Evolutionary conservation across 176 grass and related monocot species (phyloP).

Genomic region (Rhynchospora tenuis): DNA sequence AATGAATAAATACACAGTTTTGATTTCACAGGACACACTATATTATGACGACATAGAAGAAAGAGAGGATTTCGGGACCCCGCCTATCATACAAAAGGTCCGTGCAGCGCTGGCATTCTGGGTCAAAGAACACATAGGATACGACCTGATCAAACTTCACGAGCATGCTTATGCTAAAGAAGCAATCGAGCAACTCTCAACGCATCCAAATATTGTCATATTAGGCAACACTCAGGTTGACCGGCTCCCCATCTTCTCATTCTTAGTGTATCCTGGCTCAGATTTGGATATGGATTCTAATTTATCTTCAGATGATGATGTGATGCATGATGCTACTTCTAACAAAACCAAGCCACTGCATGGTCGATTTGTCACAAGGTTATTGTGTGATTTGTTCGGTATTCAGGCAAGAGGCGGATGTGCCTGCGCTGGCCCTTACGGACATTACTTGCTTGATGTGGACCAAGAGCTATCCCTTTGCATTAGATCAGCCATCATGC

Average conservation of each 20-base stretch:
- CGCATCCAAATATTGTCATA: conserved; percentile 37
- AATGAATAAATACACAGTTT: neutral
- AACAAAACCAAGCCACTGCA: conserved; percentile 38
- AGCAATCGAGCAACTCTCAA: conserved; percentile 32
- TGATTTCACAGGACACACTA: conserved; percentile 44
- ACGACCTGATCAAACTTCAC: conserved; percentile 27
- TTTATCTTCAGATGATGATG: neutral
- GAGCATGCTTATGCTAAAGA: conserved; percentile 33
- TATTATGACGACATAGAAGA: conserved; percentile 57
- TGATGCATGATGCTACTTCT: neutral
- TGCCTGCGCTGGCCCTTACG: conserved; percentile 64
- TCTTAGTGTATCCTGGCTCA: conserved; percentile 42
- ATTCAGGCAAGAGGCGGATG: conserved; percentile 81
- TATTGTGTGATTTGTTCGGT: conserved; percentile 78
- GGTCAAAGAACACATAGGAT: conserved; percentile 73
- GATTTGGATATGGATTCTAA: neutral
- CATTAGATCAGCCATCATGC: conserved; percentile 46
- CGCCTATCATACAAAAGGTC: conserved; percentile 64
- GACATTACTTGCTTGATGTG: conserved; percentile 49
- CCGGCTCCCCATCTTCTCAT: conserved; percentile 65
- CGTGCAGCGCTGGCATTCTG: conserved; percentile 59
- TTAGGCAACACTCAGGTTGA: conserved; percentile 43
- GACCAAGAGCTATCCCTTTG: conserved; percentile 38
- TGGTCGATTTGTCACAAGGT: conserved; percentile 52
- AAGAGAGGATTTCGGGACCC: conserved; percentile 62